Percentiles rank a stretch among this genome's conserved stretches.
Conservation (phyloP, 805 yeast genomes). For the Yamadazyma sp. region DNA sequence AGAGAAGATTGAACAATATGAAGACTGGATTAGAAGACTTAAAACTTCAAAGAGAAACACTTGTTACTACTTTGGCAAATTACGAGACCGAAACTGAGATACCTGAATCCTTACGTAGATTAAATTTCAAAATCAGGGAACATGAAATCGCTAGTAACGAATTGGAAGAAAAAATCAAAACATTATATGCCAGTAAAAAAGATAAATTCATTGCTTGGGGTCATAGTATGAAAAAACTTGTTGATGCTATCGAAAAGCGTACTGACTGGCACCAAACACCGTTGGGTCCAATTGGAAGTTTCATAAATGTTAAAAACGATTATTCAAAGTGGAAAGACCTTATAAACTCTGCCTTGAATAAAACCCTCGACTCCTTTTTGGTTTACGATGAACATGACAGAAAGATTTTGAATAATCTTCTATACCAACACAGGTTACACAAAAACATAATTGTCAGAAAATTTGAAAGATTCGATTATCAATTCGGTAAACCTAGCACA, state of each 20-base stretch:
- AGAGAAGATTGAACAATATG: constrained; percentile 10
- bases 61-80: neutral
- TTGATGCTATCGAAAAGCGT: constrained; percentile 38
- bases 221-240: constrained; percentile 34
- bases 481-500: constrained; percentile 38
- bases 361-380: constrained; percentile 57
- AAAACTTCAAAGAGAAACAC: neutral
- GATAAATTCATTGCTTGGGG: constrained; percentile 53
- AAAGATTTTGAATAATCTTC: constrained; percentile 22
- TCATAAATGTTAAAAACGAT: constrained; percentile 53
- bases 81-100: no score
- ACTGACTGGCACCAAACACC: constrained; percentile 45
- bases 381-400: constrained; percentile 67
- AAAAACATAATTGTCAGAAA: constrained; percentile 47
- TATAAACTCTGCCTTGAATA: constrained; percentile 53
- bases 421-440: constrained; percentile 26
- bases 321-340: constrained; percentile 56
- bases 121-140: no score
- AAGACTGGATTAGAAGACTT: neutral
- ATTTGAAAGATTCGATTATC: constrained; percentile 57
- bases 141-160: neutral
- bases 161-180: constrained; percentile 11
- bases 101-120: no score
- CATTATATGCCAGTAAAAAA: constrained; percentile 18
- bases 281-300: constrained; percentile 77